A percentile compares a stretch with the other conserved stretches of the same genome.
Evolutionary conservation across 805 yeast genomes (phyloP).

Genomic region (Schwanniomyces sp.): DNA sequence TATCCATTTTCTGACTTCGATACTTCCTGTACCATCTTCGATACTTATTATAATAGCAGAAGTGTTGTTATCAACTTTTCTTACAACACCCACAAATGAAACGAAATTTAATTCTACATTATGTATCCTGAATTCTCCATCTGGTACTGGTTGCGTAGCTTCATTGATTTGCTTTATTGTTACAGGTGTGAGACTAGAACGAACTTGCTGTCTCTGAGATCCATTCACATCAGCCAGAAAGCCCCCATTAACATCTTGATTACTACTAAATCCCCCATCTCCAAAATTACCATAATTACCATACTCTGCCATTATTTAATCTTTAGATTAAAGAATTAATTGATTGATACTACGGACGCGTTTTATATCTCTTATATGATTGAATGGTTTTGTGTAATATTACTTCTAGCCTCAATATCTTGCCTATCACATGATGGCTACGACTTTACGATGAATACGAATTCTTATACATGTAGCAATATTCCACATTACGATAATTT

Average conservation of each 20-base stretch:
- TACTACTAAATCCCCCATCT: conserved; percentile 22
- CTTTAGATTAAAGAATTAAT: neutral
- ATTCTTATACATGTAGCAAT: no score
- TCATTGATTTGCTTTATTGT: conserved; percentile 73
- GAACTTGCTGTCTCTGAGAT: conserved; percentile 23
- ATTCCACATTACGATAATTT: no score
- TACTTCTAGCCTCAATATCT: no score
- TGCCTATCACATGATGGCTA: no score
- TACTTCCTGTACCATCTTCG: conserved; percentile 75
- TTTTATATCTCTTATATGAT: neutral
- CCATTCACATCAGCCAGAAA: conserved; percentile 16
- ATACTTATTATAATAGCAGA: conserved; percentile 55
- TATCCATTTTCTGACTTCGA: conserved; percentile 66
- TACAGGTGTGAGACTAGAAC: conserved; percentile 52
- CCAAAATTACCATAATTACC: conserved; percentile 14
- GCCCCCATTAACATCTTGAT: conserved; percentile 18
- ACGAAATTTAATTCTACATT: conserved; percentile 64
- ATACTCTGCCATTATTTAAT: conserved; percentile 6
- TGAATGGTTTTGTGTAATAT: neutral
- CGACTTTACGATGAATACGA: no score
- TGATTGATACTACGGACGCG: neutral
- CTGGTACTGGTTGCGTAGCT: conserved; percentile 60
- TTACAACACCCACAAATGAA: conserved; percentile 66
- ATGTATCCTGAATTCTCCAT: conserved; percentile 61
- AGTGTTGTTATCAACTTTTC: conserved; percentile 60